Evolutionary conservation across 495 filamentous ascomycete species (phyloP).

Genomic region (Xylaria telfairii): DNA sequence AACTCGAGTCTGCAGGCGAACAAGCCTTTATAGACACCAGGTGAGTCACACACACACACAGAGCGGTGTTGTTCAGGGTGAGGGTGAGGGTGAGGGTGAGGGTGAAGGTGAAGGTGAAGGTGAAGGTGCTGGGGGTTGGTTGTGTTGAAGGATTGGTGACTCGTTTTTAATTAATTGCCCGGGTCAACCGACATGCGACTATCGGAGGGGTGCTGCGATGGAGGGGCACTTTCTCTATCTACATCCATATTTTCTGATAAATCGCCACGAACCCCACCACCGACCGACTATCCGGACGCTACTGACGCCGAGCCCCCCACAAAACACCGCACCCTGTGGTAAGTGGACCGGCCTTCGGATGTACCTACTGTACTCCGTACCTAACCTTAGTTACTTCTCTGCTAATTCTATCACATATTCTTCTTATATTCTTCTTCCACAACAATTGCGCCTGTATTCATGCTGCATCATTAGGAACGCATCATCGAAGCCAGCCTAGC

Average conservation of each 20-base stretch:
- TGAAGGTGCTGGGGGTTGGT: background rate
- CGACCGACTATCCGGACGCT: background rate
- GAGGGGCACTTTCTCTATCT: slow-evolving; percentile 18
- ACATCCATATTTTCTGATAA: slow-evolving; percentile 20
- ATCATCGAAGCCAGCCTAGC: no score
- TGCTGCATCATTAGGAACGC: no score
- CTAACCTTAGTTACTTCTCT: no score
- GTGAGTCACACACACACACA: slow-evolving; percentile 18
- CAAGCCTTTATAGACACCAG: slow-evolving; percentile 15
- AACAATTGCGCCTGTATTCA: no score
- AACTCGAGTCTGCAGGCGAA: background rate
- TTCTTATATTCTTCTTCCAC: no score
- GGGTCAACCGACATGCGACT: background rate
- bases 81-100: no score
- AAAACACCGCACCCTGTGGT: background rate
- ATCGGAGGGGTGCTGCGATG: slow-evolving; percentile 6
- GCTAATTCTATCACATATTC: no score
- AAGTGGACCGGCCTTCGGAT: no score
- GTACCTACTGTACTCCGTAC: no score
- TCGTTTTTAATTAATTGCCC: slow-evolving; percentile 5
- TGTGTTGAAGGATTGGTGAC: slow-evolving; percentile 10
- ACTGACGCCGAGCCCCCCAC: background rate
- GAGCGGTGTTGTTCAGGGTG: background rate
- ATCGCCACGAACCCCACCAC: slow-evolving; percentile 22
- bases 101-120: background rate